Evolutionary conservation across 2,329 filamentous ascomycete species (phyloP).

Genomic region (Massarina eburnea): DNA sequence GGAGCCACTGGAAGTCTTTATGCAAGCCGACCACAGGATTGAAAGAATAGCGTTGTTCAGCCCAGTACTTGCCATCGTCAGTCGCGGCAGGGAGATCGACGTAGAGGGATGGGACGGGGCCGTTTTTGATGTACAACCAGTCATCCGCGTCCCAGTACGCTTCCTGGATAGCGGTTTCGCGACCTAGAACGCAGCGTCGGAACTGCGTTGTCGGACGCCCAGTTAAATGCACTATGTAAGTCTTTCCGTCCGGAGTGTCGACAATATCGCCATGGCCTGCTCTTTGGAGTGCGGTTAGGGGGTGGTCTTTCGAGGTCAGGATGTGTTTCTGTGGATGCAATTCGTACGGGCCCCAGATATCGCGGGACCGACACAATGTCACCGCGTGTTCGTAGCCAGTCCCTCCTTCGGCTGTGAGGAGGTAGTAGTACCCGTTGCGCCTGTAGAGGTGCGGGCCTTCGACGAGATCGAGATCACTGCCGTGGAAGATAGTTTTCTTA

Average conservation of each 20-base stretch:
- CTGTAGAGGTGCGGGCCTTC: slow-evolving; percentile 43
- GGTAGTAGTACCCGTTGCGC: slow-evolving; percentile 39
- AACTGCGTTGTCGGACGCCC: slow-evolving; percentile 37
- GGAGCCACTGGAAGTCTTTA: slow-evolving; percentile 59
- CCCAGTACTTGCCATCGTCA: slow-evolving; percentile 38
- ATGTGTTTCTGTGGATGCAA: slow-evolving; percentile 45
- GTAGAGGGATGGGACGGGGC: slow-evolving; percentile 49
- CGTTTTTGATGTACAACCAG: slow-evolving; percentile 64
- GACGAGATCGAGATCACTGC: slow-evolving; percentile 54
- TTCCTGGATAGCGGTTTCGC: slow-evolving; percentile 55
- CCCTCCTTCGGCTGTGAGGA: slow-evolving; percentile 42
- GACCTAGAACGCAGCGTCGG: slow-evolving; percentile 39
- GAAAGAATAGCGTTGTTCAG: slow-evolving; percentile 53
- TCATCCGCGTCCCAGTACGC: slow-evolving; percentile 62
- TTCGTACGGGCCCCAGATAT: slow-evolving; percentile 48
- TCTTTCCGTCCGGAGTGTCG: slow-evolving; percentile 35
- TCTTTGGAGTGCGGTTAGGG: slow-evolving; percentile 33
- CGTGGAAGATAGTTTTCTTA: slow-evolving; percentile 54
- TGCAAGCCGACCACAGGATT: slow-evolving; percentile 49
- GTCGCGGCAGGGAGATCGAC: slow-evolving; percentile 32
- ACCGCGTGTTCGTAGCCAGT: slow-evolving; percentile 45
- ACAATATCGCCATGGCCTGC: slow-evolving; percentile 43
- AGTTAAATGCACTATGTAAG: slow-evolving; percentile 38
- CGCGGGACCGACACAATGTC: slow-evolving; percentile 42
- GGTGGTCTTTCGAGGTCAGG: slow-evolving; percentile 44